Evolutionary conservation across 768 basidiomycete genomes (phyloP).

Genomic region (Tylopilus vinaceipallidus): DNA sequence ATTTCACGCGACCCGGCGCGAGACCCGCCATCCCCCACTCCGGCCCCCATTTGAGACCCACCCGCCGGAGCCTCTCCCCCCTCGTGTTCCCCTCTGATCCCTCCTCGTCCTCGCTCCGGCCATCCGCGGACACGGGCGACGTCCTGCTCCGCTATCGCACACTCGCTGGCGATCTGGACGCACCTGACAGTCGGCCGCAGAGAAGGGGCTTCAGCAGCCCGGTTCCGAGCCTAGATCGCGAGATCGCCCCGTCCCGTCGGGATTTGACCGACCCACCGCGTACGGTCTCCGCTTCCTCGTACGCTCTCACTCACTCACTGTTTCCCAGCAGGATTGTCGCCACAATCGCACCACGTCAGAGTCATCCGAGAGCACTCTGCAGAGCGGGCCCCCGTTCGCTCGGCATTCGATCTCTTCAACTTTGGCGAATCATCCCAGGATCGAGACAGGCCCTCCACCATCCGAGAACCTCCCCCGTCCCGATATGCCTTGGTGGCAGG

Average conservation of each 20-base stretch:
- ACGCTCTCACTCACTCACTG: not conserved
- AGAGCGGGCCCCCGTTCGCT: conserved; percentile 23
- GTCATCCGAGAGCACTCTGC: conserved; percentile 22
- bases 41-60: conserved; percentile 11
- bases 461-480: conserved; percentile 8
- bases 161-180: not conserved
- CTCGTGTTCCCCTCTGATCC: conserved; percentile 21
- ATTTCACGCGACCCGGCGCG: conserved; percentile 2
- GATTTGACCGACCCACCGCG: conserved; percentile 7
- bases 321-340: not conserved
- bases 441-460: conserved; percentile 10
- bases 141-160: conserved; percentile 15
- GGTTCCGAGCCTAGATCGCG: conserved; percentile 2
- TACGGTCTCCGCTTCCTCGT: conserved; percentile 1
- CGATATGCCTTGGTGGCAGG: conserved; percentile 13
- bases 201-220: conserved; percentile 7
- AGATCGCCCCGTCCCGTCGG: conserved; percentile 4
- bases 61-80: conserved; percentile 27
- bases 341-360: conserved; percentile 13
- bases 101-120: conserved; percentile 6
- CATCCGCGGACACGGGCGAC: conserved; percentile 17
- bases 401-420: conserved; percentile 31
- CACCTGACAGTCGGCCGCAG: not conserved
- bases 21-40: conserved; percentile 11
- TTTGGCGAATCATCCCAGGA: conserved; percentile 23